Percentiles rank a stretch among this genome's conserved stretches.
Evolutionary conservation across 371 early-diverging fungal species (phyloP).

Genomic region (Lichtheimia corymbifera): DNA sequence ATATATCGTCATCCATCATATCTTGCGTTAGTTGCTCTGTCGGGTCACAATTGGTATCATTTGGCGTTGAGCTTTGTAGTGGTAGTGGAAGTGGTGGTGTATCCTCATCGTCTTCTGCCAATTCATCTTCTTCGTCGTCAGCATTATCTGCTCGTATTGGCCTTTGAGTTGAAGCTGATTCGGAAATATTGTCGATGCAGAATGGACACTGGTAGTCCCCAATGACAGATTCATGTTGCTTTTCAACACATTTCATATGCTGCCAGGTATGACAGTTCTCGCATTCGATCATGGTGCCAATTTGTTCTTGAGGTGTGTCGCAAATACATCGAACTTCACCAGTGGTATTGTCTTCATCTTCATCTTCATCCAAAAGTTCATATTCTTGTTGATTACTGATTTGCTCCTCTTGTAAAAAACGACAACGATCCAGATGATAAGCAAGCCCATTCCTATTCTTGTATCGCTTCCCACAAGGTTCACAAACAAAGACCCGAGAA

Average conservation of each 20-base stretch:
- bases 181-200: slow-evolving; percentile 24
- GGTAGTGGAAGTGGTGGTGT: not conserved
- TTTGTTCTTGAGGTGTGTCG: slow-evolving; percentile 36
- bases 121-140: slow-evolving; percentile 15
- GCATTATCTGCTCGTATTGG: not conserved
- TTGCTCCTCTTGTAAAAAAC: slow-evolving; percentile 42
- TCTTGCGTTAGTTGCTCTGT: too few relatives aligned
- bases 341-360: slow-evolving; percentile 22
- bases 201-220: slow-evolving; percentile 50
- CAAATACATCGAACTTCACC: slow-evolving; percentile 45
- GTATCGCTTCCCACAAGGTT: slow-evolving; percentile 50
- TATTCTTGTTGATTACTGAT: slow-evolving; percentile 40
- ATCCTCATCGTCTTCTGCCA: slow-evolving; percentile 11
- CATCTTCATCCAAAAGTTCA: slow-evolving; percentile 21
- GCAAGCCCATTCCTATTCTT: slow-evolving; percentile 45
- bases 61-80: not conserved
- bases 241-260: slow-evolving; percentile 48
- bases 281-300: slow-evolving; percentile 50
- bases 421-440: slow-evolving; percentile 51
- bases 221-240: slow-evolving; percentile 29
- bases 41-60: not conserved
- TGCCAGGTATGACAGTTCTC: slow-evolving; percentile 51
- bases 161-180: not conserved
- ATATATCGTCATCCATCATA: not conserved
- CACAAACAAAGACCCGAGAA: slow-evolving; percentile 34